Evolutionary conservation across 768 basidiomycete species (phyloP).

Genomic region (Amanita thiersii): DNA sequence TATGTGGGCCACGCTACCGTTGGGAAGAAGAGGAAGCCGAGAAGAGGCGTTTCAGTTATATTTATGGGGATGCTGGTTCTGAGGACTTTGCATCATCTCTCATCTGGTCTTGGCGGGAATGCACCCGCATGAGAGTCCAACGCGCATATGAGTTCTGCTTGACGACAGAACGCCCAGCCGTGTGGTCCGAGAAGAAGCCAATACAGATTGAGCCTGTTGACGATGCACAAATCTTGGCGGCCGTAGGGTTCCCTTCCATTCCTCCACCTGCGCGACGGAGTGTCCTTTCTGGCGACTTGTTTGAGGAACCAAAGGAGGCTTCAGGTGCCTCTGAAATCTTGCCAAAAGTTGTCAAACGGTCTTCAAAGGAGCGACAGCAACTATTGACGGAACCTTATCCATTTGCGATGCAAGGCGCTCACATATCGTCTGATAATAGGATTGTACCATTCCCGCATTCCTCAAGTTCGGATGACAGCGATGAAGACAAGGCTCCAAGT

Average conservation of each 20-base stretch:
- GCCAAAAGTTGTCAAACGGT: constrained; percentile 28
- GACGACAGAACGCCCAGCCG: constrained; percentile 21
- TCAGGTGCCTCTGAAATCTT: background rate
- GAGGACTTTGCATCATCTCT: constrained; percentile 34
- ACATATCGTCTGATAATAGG: constrained; percentile 50
- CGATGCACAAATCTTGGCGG: constrained; percentile 50
- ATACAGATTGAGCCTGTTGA: constrained; percentile 25
- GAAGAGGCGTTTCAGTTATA: constrained; percentile 36
- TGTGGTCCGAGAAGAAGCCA: constrained; percentile 28
- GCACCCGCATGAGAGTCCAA: constrained; percentile 61
- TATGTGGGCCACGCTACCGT: constrained; percentile 75
- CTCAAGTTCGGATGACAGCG: constrained; percentile 21
- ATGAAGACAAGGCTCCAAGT: constrained; percentile 28
- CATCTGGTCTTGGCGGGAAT: constrained; percentile 75
- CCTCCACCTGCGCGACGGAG: constrained; percentile 50
- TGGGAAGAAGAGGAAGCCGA: constrained; percentile 79
- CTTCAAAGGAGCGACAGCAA: constrained; percentile 37
- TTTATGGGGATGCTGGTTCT: constrained; percentile 41
- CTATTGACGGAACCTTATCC: constrained; percentile 60
- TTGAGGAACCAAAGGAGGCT: constrained; percentile 39
- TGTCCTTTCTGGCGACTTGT: constrained; percentile 57
- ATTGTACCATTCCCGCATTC: constrained; percentile 70
- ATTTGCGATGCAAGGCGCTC: constrained; percentile 53
- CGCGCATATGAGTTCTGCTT: constrained; percentile 81
- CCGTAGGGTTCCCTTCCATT: constrained; percentile 43